A percentile compares a stretch with the other conserved stretches of the same genome.
Evolutionary conservation across 257 asterid genomes (phyloP).

Genomic region (Asclepias syriaca): DNA sequence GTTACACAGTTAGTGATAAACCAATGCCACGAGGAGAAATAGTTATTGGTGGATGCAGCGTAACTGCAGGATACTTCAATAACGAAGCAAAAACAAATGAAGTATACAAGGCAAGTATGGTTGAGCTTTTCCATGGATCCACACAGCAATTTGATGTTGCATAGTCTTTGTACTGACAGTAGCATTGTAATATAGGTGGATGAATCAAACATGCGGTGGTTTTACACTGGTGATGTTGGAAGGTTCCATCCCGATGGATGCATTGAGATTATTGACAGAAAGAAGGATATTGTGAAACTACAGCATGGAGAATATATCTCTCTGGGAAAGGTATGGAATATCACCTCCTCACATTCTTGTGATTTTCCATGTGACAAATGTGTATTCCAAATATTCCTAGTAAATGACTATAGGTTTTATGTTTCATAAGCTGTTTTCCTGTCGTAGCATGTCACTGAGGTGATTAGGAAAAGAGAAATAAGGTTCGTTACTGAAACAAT

Average conservation of each 20-base stretch:
- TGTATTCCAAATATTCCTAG: background rate
- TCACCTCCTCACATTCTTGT: background rate
- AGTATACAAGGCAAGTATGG: slow-evolving; percentile 53
- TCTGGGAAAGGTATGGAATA: slow-evolving; percentile 65
- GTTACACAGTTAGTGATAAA: slow-evolving; percentile 62
- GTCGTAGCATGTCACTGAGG: background rate
- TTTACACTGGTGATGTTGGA: slow-evolving; percentile 87
- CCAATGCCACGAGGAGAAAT: slow-evolving; percentile 97
- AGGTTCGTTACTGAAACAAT: background rate
- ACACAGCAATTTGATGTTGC: slow-evolving; percentile 7
- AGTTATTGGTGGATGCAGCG: slow-evolving; percentile 77
- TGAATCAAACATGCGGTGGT: slow-evolving; percentile 88
- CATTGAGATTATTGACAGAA: slow-evolving; percentile 86
- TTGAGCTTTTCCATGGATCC: slow-evolving; percentile 4
- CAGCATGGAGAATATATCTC: slow-evolving; percentile 94
- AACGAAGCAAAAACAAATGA: slow-evolving; percentile 73
- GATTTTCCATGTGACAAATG: background rate
- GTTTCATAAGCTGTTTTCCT: background rate
- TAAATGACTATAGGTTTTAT: background rate
- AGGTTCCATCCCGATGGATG: slow-evolving; percentile 88
- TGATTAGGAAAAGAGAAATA: slow-evolving; percentile 1
- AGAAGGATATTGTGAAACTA: slow-evolving; percentile 89
- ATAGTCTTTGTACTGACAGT: slow-evolving; percentile 4
- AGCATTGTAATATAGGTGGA: slow-evolving; percentile 54
- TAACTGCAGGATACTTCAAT: slow-evolving; percentile 84